Evolutionary conservation across 1,284 basidiomycete species (phyloP).

Genomic region (Volvariella surrecta): DNA sequence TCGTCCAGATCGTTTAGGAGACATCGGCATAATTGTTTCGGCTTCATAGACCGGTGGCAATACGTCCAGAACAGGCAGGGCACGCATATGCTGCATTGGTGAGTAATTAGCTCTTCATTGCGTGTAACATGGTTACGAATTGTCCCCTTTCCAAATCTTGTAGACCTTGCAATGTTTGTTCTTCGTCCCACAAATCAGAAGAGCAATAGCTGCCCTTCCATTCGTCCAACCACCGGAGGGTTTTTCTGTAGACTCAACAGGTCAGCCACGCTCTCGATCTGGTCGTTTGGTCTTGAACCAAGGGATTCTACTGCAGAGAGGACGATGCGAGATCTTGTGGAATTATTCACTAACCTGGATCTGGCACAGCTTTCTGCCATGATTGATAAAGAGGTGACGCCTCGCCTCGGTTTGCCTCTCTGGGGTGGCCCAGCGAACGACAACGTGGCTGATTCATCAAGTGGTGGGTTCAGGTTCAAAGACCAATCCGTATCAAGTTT

Average conservation of each 20-base stretch:
- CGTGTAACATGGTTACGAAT: constrained; percentile 2
- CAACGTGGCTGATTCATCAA: not conserved
- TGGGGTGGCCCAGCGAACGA: not conserved
- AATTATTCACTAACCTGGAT: constrained; percentile 61
- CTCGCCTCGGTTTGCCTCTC: not conserved
- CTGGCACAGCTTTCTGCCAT: constrained; percentile 30
- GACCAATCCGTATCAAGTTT: not conserved
- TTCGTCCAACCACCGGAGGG: constrained; percentile 15
- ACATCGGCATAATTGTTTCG: constrained; percentile 4
- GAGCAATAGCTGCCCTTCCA: constrained; percentile 36
- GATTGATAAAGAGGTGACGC: constrained; percentile 23
- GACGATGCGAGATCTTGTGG: constrained; percentile 44
- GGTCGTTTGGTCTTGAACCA: too few species aligned
- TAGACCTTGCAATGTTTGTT: constrained; percentile 55
- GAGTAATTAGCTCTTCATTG: too few species aligned
- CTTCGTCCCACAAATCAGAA: constrained; percentile 58
- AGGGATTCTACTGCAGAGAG: constrained; percentile 25
- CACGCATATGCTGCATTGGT: constrained; percentile 50
- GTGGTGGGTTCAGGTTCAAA: not conserved
- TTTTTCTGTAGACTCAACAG: constrained; percentile 10
- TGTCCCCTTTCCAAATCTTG: not conserved
- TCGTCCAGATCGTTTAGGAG: too few species aligned
- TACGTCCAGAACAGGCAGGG: constrained; percentile 45
- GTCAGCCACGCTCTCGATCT: not conserved
- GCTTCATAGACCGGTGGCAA: constrained; percentile 46